Conservation (phyloP, 257 asterid genomes). For the Primulina tabacum region DNA sequence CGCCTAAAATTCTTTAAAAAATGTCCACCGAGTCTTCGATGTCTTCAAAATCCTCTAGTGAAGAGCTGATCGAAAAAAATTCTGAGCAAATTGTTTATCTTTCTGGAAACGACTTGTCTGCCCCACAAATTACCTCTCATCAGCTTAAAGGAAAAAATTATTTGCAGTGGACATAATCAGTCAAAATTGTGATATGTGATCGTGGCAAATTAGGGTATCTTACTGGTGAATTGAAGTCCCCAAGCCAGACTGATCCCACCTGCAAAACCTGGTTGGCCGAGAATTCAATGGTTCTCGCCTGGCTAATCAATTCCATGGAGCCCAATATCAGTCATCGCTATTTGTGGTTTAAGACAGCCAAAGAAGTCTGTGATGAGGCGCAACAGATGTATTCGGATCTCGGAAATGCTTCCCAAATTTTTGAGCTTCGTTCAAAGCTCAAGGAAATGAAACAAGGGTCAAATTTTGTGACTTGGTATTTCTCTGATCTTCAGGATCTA, state of each 20-base stretch:
- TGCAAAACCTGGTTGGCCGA: neutral
- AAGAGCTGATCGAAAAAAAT: too few species aligned
- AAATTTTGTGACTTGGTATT: neutral
- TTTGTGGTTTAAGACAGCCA: neutral
- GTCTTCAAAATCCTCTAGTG: too few species aligned
- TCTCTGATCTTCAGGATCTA: neutral
- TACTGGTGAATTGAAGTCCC: neutral
- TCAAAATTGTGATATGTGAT: neutral
- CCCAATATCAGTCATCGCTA: neutral
- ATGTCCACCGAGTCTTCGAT: too few species aligned
- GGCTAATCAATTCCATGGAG: conserved; percentile 10
- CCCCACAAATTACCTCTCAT: too few species aligned
- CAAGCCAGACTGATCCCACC: too few species aligned
- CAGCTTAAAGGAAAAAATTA: neutral
- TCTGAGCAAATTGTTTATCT: too few species aligned
- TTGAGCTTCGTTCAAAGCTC: neutral
- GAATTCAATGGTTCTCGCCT: neutral
- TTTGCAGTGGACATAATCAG: neutral
- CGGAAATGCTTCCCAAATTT: neutral
- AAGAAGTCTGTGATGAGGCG: neutral
- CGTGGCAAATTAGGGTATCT: neutral
- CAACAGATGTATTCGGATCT: neutral
- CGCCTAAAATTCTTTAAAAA: too few species aligned
- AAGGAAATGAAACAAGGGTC: neutral
- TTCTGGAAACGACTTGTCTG: too few species aligned